Evolutionary conservation across 176 grass and related monocot genomes (phyloP), one percentile per base, ranked within the genome.

Genomic region (Neostapfia colusana): DNA sequence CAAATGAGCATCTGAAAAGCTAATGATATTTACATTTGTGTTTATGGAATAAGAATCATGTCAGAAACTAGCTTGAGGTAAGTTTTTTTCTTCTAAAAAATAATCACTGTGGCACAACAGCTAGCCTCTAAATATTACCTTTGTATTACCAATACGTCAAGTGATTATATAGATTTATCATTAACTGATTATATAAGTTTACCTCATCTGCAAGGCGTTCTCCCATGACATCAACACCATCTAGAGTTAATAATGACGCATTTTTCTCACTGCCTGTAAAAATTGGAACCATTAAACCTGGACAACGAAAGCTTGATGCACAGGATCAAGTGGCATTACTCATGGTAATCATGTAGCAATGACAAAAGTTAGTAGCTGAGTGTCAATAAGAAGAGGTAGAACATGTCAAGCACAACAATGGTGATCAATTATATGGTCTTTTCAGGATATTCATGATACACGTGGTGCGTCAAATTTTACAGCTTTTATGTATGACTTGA

Each of bases 191-290:
- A 28, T 13, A 61, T 15, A 28, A 23, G 63, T 51, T 82, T 80
- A 90, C 93, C 82, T 93, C 90, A 84, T 97, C 77, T 54, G 88
- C 88, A 83, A 97, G 87, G 9, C 85, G 88, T 62, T 93, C 76
- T 6, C 90, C 93, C 90, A 90, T 97, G 63, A 90, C 73, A 8
- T 93, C 93, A 59, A 97, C 88, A 70, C 93, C 93, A 49, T 86
- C 88, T 65, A 97, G 65, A 63, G 87, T 93, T 64, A 97, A 82
- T 16, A 59, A 74, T 50, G 88, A 69, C 49, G 79, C 70, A 67
- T 97, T 97, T 87, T 79, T 93, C 65, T 93, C 93, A 89, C 88
- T 97, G 39, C 88, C 88, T 97, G 88, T 26, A 82, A 81, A 69
- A 56, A 56, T 16, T 35, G 7, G 21, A 81, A 64, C 55, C 75